These are phyloP conservation scores for Pneumocystis oryctolagi DNA, from an alignment of 1,139 yeast genomes.

Conservation along the genomic window DNA sequence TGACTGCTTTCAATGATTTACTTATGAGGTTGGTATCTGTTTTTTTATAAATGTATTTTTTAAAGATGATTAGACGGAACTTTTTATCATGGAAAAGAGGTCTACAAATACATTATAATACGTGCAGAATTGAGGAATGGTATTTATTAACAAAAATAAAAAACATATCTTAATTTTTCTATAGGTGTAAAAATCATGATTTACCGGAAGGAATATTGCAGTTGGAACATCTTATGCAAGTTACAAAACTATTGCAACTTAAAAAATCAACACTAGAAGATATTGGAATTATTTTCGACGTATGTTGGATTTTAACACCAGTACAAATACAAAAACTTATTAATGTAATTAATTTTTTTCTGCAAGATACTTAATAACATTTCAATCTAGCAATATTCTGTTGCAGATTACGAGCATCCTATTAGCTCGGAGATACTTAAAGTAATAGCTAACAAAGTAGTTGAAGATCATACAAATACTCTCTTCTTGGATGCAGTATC, in stretches of 20 bases:
- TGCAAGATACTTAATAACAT: background rate
- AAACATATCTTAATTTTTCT: background rate
- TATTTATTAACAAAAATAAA: background rate
- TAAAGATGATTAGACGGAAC: slow-evolving; percentile 31
- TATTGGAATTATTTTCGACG: slow-evolving; percentile 82
- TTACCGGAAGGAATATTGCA: slow-evolving; percentile 81
- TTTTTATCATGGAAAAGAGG: slow-evolving; percentile 97
- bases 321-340: slow-evolving; percentile 86
- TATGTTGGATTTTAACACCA: slow-evolving; percentile 87
- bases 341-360: slow-evolving; percentile 23
- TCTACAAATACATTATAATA: slow-evolving; percentile 87
- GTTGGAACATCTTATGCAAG: slow-evolving; percentile 79
- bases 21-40: slow-evolving; percentile 49
- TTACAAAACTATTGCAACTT: slow-evolving; percentile 73
- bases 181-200: slow-evolving; percentile 69
- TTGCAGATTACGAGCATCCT: slow-evolving; percentile 93
- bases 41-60: background rate
- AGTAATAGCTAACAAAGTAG: slow-evolving; percentile 73
- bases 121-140: slow-evolving; percentile 96
- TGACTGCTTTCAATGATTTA: slow-evolving; percentile 87
- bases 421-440: slow-evolving; percentile 71
- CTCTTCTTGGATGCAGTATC: slow-evolving; percentile 45
- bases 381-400: slow-evolving; percentile 44
- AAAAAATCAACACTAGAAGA: slow-evolving; percentile 72
- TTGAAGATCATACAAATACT: slow-evolving; percentile 31